Evolutionary conservation across 371 early-diverging fungal genomes (phyloP).

Genomic region (Mortierella sp.): DNA sequence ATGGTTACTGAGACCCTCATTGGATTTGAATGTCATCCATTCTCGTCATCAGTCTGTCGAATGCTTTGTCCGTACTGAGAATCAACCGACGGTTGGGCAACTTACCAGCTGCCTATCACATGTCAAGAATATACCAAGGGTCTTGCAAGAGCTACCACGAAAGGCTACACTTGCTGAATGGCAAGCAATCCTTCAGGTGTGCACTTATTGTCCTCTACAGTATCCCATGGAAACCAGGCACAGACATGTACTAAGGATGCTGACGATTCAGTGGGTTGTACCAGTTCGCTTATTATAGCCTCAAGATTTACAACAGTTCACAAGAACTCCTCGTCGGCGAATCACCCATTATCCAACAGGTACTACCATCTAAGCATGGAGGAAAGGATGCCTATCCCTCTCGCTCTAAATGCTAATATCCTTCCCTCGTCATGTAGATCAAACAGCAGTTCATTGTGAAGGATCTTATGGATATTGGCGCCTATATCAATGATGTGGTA

Average conservation of each 20-base stretch:
- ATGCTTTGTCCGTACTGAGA: conserved; percentile 58
- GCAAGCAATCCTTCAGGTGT: conserved; percentile 75
- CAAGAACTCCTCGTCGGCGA: conserved; percentile 37
- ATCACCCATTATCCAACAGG: conserved; percentile 57
- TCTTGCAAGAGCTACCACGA: conserved; percentile 61
- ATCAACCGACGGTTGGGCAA: conserved; percentile 51
- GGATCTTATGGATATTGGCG: conserved; percentile 63
- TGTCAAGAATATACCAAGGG: conserved; percentile 71
- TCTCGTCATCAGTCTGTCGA: conserved; percentile 67
- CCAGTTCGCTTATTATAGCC: conserved; percentile 71
- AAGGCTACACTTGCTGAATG: conserved; percentile 70
- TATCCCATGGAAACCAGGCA: too few relatives aligned
- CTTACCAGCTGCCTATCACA: conserved; percentile 59
- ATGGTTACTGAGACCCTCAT: conserved; percentile 75
- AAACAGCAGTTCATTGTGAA: conserved; percentile 43
- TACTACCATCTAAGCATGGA: conserved; percentile 25
- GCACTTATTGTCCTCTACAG: too few relatives aligned
- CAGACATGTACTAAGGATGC: too few relatives aligned
- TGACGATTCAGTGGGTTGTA: too few relatives aligned
- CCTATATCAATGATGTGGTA: conserved; percentile 67
- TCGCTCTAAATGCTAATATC: too few relatives aligned
- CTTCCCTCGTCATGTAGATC: too few relatives aligned
- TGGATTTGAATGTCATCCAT: conserved; percentile 57
- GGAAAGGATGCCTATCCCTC: too few relatives aligned
- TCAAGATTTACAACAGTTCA: conserved; percentile 59